These are phyloP conservation scores for Phytophthora ramorum DNA, from an alignment of 352 stramenopile genomes.

Conservation along the genomic window DNA sequence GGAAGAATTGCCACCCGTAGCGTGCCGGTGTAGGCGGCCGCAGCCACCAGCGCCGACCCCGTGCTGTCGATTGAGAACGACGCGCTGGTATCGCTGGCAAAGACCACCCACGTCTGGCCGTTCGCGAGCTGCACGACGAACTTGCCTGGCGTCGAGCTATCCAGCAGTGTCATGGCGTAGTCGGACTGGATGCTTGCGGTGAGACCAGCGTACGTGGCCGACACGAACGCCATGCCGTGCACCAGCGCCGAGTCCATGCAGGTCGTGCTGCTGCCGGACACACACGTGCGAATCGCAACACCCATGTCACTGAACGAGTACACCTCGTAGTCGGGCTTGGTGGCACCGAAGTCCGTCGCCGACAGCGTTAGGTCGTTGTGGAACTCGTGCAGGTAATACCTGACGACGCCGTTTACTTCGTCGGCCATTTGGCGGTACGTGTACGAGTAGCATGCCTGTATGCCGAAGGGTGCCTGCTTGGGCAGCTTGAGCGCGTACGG, in stretches of 20 bases:
- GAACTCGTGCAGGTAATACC: constrained; percentile 57
- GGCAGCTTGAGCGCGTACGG: constrained; percentile 74
- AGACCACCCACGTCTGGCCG: constrained; percentile 67
- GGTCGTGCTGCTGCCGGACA: constrained; percentile 20
- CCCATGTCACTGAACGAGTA: constrained; percentile 63
- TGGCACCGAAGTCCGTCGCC: constrained; percentile 45
- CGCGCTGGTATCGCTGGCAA: constrained; percentile 31
- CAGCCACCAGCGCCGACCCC: constrained; percentile 36
- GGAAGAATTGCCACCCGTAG: constrained; percentile 54
- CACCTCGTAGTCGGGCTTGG: constrained; percentile 53
- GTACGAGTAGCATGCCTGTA: constrained; percentile 77
- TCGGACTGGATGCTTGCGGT: constrained; percentile 47
- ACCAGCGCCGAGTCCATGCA: constrained; percentile 52
- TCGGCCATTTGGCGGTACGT: constrained; percentile 59
- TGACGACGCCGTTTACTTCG: constrained; percentile 46
- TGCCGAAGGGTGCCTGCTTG: constrained; percentile 54
- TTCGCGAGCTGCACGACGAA: constrained; percentile 55
- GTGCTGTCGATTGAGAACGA: constrained; percentile 44
- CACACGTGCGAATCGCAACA: constrained; percentile 51
- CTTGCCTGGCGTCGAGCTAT: constrained; percentile 42
- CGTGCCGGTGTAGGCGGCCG: constrained; percentile 42
- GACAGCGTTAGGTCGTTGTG: constrained; percentile 64
- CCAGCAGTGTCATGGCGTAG: constrained; percentile 49
- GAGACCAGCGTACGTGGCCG: constrained; percentile 48
- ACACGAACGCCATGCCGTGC: constrained; percentile 66